Base-by-base conservation (phyloP, 2,329 filamentous ascomycete genomes). In the Cordyceps tenuipes region DNA sequence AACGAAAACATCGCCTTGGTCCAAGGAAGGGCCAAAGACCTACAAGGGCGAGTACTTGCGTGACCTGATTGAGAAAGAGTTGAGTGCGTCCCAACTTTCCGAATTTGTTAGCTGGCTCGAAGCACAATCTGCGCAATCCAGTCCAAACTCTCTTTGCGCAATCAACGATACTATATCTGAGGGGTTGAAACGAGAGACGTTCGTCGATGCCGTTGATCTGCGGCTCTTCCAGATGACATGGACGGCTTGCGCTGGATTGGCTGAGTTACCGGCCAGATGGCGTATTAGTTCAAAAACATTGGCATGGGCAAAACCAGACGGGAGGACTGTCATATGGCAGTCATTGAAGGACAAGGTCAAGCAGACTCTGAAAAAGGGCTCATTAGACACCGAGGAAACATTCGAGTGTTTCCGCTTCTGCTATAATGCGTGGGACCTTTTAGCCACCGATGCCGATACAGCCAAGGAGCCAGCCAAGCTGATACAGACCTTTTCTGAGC, bases 11-110 rank as follows among this genome's bases (percentile, higher is more conserved):
- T 73, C 70, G 1, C 71, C 72, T 0, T 76, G 75, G 74, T 68
- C 72, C 23, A 63, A 63, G 3, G 63, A 71, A 10, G 66, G 65
- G 5, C 65, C 60, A n/a, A 60, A 48, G 21, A 61, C 60, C 8
- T 64, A 65, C 23, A 61, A 62, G 0, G 59, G 64, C 3, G 61
- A 67, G 23, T 61, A 59, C 13, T 62, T 65, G 50, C 67, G 61
- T n/a, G 59, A 60, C 17, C 61, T 69, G 41, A 65, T 82, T 17
- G 76, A 79, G 60, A 70, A 73, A 13, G 73, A 77, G 3, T 67
- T 81, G 52, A 79, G 76, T 1, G 68, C 72, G 3, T 70, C 73
- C n/a, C 78, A 81, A 60, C 68, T 82, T 7, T 53, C 70, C 2
- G 73, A 74, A 6, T 61, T 80, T 4, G 62, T 82, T 15, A 68